Evolutionary conservation across 495 filamentous ascomycete genomes (phyloP).

Genomic region (Sporormia fimetaria): DNA sequence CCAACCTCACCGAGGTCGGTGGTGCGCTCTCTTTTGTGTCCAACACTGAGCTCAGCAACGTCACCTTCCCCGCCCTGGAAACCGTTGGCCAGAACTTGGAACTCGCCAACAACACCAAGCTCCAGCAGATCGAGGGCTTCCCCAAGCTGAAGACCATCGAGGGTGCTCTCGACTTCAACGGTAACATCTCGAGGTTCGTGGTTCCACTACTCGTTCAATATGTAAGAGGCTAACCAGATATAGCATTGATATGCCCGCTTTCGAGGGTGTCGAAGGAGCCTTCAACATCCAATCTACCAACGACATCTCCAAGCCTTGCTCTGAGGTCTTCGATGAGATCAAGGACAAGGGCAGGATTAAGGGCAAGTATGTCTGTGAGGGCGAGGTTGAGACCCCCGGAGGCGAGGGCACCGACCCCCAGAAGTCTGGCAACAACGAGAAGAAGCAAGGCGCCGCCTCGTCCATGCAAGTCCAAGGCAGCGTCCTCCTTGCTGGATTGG

Average conservation of each 20-base stretch:
- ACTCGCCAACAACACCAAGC: constrained; percentile 76
- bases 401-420: constrained; percentile 24
- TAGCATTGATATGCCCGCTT: constrained; percentile 57
- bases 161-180: constrained; percentile 82
- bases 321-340: no score
- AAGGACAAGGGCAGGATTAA: constrained; percentile 37
- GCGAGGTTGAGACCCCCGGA: constrained; percentile 26
- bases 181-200: constrained; percentile 72
- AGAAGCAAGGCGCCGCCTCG: constrained; percentile 27
- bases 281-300: constrained; percentile 71
- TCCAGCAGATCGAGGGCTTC: constrained; percentile 54
- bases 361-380: constrained; percentile 36
- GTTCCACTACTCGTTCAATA: neutral
- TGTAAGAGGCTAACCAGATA: constrained; percentile 11
- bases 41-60: constrained; percentile 65
- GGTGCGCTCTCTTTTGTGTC: constrained; percentile 63
- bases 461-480: constrained; percentile 25
- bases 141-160: constrained; percentile 52
- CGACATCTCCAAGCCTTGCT: constrained; percentile 39
- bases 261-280: constrained; percentile 69
- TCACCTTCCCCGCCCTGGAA: constrained; percentile 57
- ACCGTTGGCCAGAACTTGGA: constrained; percentile 65
- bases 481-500: constrained; percentile 27
- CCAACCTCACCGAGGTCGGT: constrained; percentile 66
- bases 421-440: constrained; percentile 13